phyloP scores from a whole-genome alignment of 2,329 filamentous ascomycete species.

The Aureobasidium uvarum region DNA sequence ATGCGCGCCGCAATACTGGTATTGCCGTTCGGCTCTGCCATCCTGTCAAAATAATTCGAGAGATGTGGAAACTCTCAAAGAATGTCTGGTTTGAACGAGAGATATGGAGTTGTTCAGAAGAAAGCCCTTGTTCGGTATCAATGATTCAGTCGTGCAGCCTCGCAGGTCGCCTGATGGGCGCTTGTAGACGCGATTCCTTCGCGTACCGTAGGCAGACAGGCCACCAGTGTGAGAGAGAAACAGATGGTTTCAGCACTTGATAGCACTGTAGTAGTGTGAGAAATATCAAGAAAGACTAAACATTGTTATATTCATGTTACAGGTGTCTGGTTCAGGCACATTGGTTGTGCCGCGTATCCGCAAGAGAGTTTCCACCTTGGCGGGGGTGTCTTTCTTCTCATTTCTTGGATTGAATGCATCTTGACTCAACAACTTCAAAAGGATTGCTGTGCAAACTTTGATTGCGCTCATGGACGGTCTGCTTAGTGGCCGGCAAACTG shows the following conservation, averaged over 20 bases:
- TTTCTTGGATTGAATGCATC: neutral
- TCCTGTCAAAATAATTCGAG: neutral
- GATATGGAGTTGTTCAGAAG: neutral
- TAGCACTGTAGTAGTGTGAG: neutral
- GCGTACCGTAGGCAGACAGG: neutral
- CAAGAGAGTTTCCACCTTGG: neutral
- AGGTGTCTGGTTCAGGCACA: neutral
- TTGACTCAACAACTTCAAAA: neutral
- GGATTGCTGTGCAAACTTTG: neutral
- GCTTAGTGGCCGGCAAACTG: neutral
- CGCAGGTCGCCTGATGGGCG: conserved; percentile 23
- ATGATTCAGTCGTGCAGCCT: conserved; percentile 15
- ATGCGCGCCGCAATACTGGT: conserved; percentile 49
- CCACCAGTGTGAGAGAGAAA: neutral
- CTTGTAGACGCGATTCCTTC: conserved; percentile 15
- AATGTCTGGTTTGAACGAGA: neutral
- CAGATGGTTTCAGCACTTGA: neutral
- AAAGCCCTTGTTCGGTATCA: neutral
- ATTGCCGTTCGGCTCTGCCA: conserved; percentile 27
- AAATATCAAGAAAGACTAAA: neutral
- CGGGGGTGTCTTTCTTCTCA: neutral
- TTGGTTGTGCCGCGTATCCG: neutral
- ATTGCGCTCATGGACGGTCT: neutral
- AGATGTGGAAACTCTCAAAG: neutral
- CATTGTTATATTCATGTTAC: neutral